phyloP scores from a whole-genome alignment of 2,329 filamentous ascomycete genomes.

The Zymoseptoria brevis region DNA sequence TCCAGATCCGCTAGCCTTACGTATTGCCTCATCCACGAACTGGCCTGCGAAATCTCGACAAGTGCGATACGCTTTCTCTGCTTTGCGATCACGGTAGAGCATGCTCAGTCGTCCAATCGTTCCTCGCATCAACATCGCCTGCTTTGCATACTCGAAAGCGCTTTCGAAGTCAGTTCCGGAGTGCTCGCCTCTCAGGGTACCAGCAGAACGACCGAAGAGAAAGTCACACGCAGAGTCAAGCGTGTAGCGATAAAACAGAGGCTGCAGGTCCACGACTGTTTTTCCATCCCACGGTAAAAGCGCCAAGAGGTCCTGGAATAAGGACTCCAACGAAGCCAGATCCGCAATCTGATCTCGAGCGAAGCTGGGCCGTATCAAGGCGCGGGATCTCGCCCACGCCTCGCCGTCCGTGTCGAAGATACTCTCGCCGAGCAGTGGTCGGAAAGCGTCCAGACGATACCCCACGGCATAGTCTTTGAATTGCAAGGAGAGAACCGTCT shows the following conservation, averaged over 20 bases:
- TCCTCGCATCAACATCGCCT: neutral
- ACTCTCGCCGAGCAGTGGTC: neutral
- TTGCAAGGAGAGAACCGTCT: conserved; percentile 2
- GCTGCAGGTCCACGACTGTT: neutral
- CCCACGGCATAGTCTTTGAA: conserved; percentile 13
- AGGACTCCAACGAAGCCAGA: neutral
- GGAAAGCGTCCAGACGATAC: neutral
- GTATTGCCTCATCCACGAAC: neutral
- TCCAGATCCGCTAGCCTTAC: neutral
- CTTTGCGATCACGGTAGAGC: neutral
- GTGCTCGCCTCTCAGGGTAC: conserved; percentile 19
- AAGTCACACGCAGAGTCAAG: conserved; percentile 3
- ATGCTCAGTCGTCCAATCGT: neutral
- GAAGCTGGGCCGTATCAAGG: conserved; percentile 3
- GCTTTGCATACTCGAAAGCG: neutral
- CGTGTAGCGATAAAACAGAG: conserved; percentile 3
- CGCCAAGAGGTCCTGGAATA: neutral
- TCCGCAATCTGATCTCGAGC: neutral
- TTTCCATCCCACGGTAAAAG: neutral
- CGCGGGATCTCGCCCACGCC: conserved; percentile 4
- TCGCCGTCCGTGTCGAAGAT: conserved; percentile 2
- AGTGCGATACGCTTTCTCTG: neutral
- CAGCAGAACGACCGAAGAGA: conserved; percentile 2
- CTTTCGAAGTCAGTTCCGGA: neutral
- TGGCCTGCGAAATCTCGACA: neutral